Base-by-base conservation (phyloP, 2,329 filamentous ascomycete species). In the Knoxdaviesia proteae region DNA sequence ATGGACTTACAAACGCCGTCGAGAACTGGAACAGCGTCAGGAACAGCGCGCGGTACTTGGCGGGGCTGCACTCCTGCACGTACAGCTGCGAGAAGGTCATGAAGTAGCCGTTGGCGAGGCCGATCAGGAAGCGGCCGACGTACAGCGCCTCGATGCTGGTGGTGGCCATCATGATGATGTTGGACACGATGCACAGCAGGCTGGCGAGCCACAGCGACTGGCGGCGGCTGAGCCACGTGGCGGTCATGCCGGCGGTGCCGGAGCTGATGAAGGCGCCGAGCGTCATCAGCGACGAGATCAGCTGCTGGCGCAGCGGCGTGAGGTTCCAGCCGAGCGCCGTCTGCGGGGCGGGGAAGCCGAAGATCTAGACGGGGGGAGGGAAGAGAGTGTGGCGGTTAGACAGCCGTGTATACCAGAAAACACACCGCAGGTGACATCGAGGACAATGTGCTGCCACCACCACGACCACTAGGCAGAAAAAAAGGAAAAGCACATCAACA, bases 121-220 rank as follows among this genome's bases (percentile, higher is more conserved):
- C 71, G 44, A 73, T 68, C 10, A 74, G 51, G 6, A 74, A 54
- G 35, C 70, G 63, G 7, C 67, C 70, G 30, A 62, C 60, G 44
- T 75, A 74, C 5, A 75, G 61, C 1, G 62, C 67, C 10, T 60
- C 66, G 35, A 75, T 70, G 44, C 58, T 53, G 6, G 59, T 62
- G 0, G 67, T 71, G 3, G 63, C 67, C 43, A 74, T 73, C 69
- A 74, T 74, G 49, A 73, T 60, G 11, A 71, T 56, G 47, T 72
- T 72, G 10, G 68, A 58, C 4, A 67, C 54, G 47, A 58, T 61
- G 47, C 67, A 70, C 6, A 68, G 52, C 1, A 64, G n/a, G 44
- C 64, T 67, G 2, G 67, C 68, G 4, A 60, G 46, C 62, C 62
- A 65, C 6, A 66, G 55, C 32, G 55, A 59, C 36, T 52, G 44